These are phyloP conservation scores for Chlamydomonas applanata DNA, from an alignment of 139 green algal genomes.

Conservation along the genomic window DNA sequence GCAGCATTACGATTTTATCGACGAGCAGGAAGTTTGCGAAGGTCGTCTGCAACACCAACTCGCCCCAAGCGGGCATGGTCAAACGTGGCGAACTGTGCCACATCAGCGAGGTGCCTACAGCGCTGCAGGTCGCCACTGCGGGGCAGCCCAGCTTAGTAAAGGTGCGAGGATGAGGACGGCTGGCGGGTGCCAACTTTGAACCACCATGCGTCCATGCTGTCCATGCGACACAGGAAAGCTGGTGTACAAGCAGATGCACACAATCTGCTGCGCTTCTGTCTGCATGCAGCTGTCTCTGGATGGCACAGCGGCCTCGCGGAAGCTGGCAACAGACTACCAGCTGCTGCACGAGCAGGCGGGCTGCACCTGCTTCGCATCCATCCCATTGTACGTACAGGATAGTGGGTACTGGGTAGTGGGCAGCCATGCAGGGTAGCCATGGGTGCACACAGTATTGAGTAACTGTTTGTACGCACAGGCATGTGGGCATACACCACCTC, in stretches of 20 bases:
- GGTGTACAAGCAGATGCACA: no score
- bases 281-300: background rate
- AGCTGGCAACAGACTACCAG: constrained; percentile 14
- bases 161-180: no score
- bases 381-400: constrained; percentile 18
- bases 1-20: constrained; percentile 25
- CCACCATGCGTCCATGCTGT: no score
- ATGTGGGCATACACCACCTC: no score
- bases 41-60: constrained; percentile 14
- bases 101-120: constrained; percentile 9
- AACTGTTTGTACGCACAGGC: no score
- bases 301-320: background rate
- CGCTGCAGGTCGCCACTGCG: constrained; percentile 2
- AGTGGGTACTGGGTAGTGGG: no score
- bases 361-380: constrained; percentile 11
- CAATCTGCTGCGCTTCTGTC: background rate
- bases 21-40: constrained; percentile 17
- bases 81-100: constrained; percentile 25
- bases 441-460: no score
- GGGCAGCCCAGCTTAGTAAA: constrained; percentile 7
- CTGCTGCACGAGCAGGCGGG: constrained; percentile 14
- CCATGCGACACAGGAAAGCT: no score
- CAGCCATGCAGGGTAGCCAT: no score
- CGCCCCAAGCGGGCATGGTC: background rate
- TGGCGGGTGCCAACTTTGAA: no score